These are phyloP conservation scores for Beauveria sp. DNA, from an alignment of 2,329 filamentous ascomycete genomes.

Conservation along the genomic window DNA sequence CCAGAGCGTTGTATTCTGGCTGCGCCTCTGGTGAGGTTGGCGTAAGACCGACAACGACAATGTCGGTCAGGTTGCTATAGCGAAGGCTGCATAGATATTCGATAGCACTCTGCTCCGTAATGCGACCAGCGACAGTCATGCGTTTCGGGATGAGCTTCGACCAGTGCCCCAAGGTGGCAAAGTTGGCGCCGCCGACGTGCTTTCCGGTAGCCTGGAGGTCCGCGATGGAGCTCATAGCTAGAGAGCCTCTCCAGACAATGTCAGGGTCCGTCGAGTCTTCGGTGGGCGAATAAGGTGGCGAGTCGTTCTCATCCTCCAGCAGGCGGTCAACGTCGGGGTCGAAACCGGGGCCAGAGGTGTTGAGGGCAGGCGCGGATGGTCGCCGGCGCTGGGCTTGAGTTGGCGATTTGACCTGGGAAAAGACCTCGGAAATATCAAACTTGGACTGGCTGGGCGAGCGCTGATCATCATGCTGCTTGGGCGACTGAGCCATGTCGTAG, in stretches of 20 bases:
- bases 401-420: conserved; percentile 75
- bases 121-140: conserved; percentile 68
- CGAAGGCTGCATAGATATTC: conserved; percentile 86
- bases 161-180: conserved; percentile 60
- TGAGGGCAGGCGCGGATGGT: conserved; percentile 38
- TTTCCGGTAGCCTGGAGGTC: conserved; percentile 72
- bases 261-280: conserved; percentile 62
- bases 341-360: conserved; percentile 52
- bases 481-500: conserved; percentile 23
- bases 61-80: conserved; percentile 74
- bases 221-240: conserved; percentile 70
- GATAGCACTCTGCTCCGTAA: conserved; percentile 73
- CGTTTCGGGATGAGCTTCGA: conserved; percentile 63
- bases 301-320: conserved; percentile 72
- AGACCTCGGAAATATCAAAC: conserved; percentile 83
- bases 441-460: conserved; percentile 48
- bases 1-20: conserved; percentile 64
- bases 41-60: conserved; percentile 69
- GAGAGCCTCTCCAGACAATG: conserved; percentile 68
- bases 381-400: conserved; percentile 39
- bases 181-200: conserved; percentile 76
- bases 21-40: conserved; percentile 54
- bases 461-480: conserved; percentile 38
- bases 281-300: conserved; percentile 74
- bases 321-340: conserved; percentile 89